phyloP scores from a whole-genome alignment of 2,329 filamentous ascomycete genomes.

The Alternaria sp. region DNA sequence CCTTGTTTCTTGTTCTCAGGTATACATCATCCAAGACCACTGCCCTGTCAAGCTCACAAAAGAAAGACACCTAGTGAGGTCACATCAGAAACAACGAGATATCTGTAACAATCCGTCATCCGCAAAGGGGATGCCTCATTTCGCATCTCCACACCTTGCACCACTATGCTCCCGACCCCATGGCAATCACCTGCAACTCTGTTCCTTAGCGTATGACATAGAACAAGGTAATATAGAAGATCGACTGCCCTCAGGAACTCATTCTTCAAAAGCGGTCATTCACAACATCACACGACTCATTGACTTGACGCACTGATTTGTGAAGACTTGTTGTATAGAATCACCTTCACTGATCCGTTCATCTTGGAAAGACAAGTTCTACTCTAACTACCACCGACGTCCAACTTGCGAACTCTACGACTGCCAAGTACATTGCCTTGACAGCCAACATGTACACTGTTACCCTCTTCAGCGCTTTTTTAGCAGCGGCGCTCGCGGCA shows the following conservation, averaged over 20 bases:
- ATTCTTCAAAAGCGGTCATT: background rate
- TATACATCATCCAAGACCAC: conserved; percentile 1
- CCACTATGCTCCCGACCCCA: conserved; percentile 4
- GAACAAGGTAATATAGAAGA: conserved; percentile 11
- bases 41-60: conserved; percentile 1
- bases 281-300: background rate
- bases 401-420: background rate
- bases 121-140: conserved; percentile 9
- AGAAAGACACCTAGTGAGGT: conserved; percentile 5
- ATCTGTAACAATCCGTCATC: conserved; percentile 11
- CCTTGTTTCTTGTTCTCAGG: conserved; percentile 5
- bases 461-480: conserved; percentile 26
- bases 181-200: conserved; percentile 7
- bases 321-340: background rate
- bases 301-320: background rate
- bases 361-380: background rate
- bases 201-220: conserved; percentile 2
- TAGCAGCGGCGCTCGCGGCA: conserved; percentile 25
- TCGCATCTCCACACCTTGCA: background rate
- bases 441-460: conserved; percentile 26
- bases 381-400: background rate
- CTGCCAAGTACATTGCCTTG: background rate
- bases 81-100: conserved; percentile 9
- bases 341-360: background rate
- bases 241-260: background rate